Percentiles rank a stretch among this genome's conserved stretches.
phyloP scores from a whole-genome alignment of 2,329 filamentous ascomycete species.

The Phaeophleospora eucalypticola region DNA sequence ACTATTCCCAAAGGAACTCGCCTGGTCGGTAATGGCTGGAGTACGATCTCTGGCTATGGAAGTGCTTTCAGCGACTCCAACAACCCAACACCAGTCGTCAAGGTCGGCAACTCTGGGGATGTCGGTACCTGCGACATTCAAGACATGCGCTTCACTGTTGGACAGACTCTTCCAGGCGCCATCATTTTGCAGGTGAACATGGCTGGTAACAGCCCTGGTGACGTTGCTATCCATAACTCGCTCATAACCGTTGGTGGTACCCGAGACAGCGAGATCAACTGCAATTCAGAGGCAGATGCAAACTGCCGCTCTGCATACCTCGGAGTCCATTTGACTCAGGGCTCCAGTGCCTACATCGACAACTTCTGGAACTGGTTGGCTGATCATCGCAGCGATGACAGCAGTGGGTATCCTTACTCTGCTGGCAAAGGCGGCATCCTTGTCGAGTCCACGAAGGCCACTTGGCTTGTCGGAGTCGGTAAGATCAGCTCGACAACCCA shows the following conservation, averaged over 20 bases:
- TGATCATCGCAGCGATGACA: conserved; percentile 48
- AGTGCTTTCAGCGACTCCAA: conserved; percentile 41
- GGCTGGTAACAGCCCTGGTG: conserved; percentile 41
- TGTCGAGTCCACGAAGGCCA: conserved; percentile 43
- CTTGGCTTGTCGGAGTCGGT: conserved; percentile 51
- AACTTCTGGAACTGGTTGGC: conserved; percentile 50
- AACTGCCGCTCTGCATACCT: conserved; percentile 24
- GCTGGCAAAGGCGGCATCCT: conserved; percentile 34
- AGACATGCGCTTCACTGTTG: conserved; percentile 51
- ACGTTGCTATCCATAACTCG: conserved; percentile 41
- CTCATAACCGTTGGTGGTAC: conserved; percentile 34
- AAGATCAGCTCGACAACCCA: neutral
- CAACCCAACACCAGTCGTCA: conserved; percentile 47
- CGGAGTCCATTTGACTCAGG: conserved; percentile 45
- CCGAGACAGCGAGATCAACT: conserved; percentile 24
- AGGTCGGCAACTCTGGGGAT: conserved; percentile 49
- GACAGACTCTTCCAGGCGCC: conserved; percentile 41
- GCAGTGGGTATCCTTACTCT: conserved; percentile 26
- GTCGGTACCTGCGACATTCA: conserved; percentile 48
- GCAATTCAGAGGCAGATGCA: conserved; percentile 39
- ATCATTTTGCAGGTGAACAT: conserved; percentile 50
- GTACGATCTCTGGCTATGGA: conserved; percentile 47
- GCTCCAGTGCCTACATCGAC: conserved; percentile 49
- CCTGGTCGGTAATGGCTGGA: conserved; percentile 53
- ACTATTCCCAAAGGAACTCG: conserved; percentile 46